phyloP scores from a whole-genome alignment of 768 basidiomycete species.

The Collybiopsis confluens region DNA sequence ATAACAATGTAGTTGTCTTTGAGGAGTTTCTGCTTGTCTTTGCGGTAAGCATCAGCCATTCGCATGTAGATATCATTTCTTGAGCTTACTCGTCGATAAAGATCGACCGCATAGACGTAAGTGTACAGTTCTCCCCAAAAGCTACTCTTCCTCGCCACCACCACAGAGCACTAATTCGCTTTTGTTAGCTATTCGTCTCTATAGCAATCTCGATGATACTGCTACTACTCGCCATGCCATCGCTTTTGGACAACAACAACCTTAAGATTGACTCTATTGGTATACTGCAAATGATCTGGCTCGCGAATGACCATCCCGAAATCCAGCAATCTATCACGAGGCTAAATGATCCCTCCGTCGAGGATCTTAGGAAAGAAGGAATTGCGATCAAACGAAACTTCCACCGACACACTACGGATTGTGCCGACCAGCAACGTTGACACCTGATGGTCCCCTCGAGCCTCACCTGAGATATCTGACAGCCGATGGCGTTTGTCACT shows the following conservation, averaged over 20 bases:
- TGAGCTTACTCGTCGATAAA: background rate
- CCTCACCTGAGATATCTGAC: no score
- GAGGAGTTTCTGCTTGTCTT: background rate
- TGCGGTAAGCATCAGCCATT: background rate
- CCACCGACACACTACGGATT: background rate
- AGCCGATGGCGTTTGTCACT: no score
- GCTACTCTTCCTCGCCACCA: background rate
- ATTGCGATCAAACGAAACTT: background rate
- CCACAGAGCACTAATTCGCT: background rate
- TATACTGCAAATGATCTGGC: conserved; percentile 8
- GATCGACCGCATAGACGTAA: background rate
- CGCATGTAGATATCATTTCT: background rate
- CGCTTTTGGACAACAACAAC: conserved; percentile 2
- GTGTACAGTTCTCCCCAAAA: no score
- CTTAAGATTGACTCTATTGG: conserved; percentile 7
- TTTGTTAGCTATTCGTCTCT: background rate
- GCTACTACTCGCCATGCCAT: conserved; percentile 1
- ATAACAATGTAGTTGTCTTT: background rate
- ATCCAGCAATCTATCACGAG: background rate
- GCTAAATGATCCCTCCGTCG: conserved; percentile 1
- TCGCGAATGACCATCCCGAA: conserved; percentile 2
- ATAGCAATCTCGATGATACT: background rate
- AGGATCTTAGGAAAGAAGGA: background rate
- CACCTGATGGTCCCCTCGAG: no score
- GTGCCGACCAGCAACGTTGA: background rate